These are phyloP conservation scores for Bruguiera gymnorhiza DNA, from an alignment of 345 rosid species.

Conservation along the genomic window DNA sequence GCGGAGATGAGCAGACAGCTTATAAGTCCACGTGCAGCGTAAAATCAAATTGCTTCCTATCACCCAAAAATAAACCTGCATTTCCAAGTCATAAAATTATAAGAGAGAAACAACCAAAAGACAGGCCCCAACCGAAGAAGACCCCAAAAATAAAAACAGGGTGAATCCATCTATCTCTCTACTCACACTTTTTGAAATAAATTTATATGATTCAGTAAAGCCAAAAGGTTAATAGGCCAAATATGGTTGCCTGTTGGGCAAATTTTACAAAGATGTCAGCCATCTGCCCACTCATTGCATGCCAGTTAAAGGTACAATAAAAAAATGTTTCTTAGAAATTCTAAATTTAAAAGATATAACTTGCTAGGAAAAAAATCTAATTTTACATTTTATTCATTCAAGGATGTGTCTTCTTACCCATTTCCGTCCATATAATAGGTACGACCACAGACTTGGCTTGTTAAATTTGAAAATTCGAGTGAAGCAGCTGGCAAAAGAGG, in stretches of 20 bases:
- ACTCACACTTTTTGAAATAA: too few species aligned
- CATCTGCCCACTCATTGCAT: too few species aligned
- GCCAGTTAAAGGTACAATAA: too few species aligned
- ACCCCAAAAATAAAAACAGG: too few species aligned
- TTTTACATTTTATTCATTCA: not conserved
- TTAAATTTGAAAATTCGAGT: slow-evolving; percentile 82
- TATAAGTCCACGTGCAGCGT: slow-evolving; percentile 96
- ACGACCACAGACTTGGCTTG: slow-evolving; percentile 51
- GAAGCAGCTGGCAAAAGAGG: slow-evolving; percentile 51
- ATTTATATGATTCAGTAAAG: not conserved
- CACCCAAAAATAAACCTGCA: slow-evolving; percentile 88
- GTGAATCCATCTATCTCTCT: too few species aligned
- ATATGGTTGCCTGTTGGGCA: not conserved
- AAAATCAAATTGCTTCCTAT: slow-evolving; percentile 83
- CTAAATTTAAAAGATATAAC: too few species aligned
- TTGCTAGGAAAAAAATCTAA: too few species aligned
- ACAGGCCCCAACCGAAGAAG: not conserved
- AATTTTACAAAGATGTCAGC: too few species aligned
- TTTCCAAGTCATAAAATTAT: slow-evolving; percentile 6
- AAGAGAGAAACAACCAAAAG: not conserved
- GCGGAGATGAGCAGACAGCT: slow-evolving; percentile 93
- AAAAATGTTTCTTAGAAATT: too few species aligned
- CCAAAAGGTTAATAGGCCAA: not conserved
- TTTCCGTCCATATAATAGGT: slow-evolving; percentile 59
- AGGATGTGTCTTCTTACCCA: slow-evolving; percentile 58